Evolutionary conservation across 177 flowering plant genomes (phyloP), one percentile per base, ranked within the genome.

Genomic region (Telopea speciosissima): DNA sequence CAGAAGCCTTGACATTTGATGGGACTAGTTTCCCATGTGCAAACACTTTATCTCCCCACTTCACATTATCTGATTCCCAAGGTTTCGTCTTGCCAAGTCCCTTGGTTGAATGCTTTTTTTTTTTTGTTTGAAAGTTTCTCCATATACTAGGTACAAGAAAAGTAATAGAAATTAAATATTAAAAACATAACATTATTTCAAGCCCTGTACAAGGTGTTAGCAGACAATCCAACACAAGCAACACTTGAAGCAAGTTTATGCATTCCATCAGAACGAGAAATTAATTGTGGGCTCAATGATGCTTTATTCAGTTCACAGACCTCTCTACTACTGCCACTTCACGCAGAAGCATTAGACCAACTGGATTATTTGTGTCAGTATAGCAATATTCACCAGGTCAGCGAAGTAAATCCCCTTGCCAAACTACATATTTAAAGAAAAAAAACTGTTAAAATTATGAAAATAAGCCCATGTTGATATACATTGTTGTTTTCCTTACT

Each of bases 361-460:
- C 93, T 61, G 98, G 96, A 83, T 80, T 87, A 66, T 82, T 82
- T 70, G 68, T 83, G 64, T 89, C 89, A 22, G 97, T 85, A 40
- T 16, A 88, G 80, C 94, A 90, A 78, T 95, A 95, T 97, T 95
- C 70, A 93, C 98, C 80, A 95, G 81, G 77, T 95, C 97, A 70
- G 99, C 97, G 82, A 95, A 95, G 84, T 95, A 95, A 62, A 95
- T 59, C 62, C 99, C 99, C 80, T 95, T 95, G 44, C 98, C 96
- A 85, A 95, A 95, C 99, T 93, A 78, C 70, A 79, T 66, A 59
- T 54, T 61, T 44, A 13, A 54, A 21, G n/a, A n/a, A 54, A 11
- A n/a, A 17, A 54, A 54, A 54, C 7, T 54, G 70, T 68, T 67
- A 74, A 71, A 73, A 21, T n/a, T 54, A n/a, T 21, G 22, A 2